Base-by-base conservation (phyloP, 768 basidiomycete genomes). In the Leccinum imitatum region DNA sequence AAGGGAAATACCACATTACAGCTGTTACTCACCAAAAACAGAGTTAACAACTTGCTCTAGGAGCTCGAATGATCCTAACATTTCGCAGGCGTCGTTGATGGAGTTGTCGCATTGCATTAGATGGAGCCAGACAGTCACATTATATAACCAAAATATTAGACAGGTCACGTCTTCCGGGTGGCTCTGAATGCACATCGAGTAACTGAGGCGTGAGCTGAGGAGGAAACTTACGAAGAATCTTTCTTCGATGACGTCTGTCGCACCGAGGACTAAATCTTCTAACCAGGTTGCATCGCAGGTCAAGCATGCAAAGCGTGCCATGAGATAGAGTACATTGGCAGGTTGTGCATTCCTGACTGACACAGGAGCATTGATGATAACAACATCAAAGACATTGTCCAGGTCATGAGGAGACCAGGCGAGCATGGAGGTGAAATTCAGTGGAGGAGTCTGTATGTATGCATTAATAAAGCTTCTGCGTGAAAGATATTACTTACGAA, bases 81-180 rank as follows among this genome's bases (percentile, higher is more conserved):
- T 82, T 65, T 95, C 91, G 68, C 93, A 95, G 3, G 87, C 84
- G 59, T 86, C 84, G 59, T 83, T 86, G 65, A 93, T 86, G 17
- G 88, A 84, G 57, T 84, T 83, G 72, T 94, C 92, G 68, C 91
- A 93, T 59, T 89, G 86, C 77, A 99, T 81, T 52, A 98, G 84
- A 76, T 98, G 93, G 15, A 98, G 81, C 83, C 96, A 90, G 30
- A 94, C 75, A 10, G 91, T 93, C 19, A 86, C 83, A 72, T 99
- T 99, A 75, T 94, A 92, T 50, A 96, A 76, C 95, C 97, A 99
- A 74, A 98, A 98, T 35, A 95, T 82, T 25, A 96, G 80, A 69
- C 85, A 87, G 5, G 91, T 86, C 31, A 97, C 75, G 70, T 98
- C 92, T 65, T 97, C 94, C 21, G 90, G 82, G 62, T 84, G 86